Base-by-base conservation (phyloP, 2,329 filamentous ascomycete species). In the Venturia effusa region DNA sequence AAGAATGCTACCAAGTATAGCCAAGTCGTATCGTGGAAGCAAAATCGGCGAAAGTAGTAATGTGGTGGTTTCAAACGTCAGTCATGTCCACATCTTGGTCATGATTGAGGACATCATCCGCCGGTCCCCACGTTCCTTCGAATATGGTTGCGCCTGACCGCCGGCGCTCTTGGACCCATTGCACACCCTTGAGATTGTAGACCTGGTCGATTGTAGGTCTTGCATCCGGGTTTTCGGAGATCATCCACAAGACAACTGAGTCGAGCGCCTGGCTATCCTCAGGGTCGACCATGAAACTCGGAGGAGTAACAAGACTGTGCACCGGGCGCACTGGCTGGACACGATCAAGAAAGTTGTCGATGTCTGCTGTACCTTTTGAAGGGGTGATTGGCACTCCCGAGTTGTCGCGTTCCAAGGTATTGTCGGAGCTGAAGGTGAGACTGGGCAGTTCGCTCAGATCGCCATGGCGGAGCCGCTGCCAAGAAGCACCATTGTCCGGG, bases 61-160 rank as follows among this genome's bases (percentile, higher is more conserved):
- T 60, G 59, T 7, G 15, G 13, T 27, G 1, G 34, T 22, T 19
- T 72, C 65, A 76, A 68, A 72, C 73, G 72, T 88, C 85, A 74
- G 85, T 83, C 82, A 87, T 87, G 73, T 87, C 84, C 57, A 82
- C 80, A 72, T 76, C 74, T 54, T 75, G 70, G 8, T 82, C 80
- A 68, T 80, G 79, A 30, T 77, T 77, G 63, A 86, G 77, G 24
- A 86, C 78, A 67, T 86, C 83, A 67, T 87, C 87, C 30, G 83
- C 83, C 39, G 93, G 93, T 4, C 94, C 94, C 89, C 92, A 99
- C 73, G 90, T 94, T 67, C 94, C 94, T 77, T 99, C 94, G 70
- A 89, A 99, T 62, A 99, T 87, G 0, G 92, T 97, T n/a, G 94
- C 94, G 55, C 92, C 90, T 13, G 92, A 90, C 64, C 88, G 86